Base-by-base conservation (phyloP, 345 rosid species). In the Camelina laxa region DNA sequence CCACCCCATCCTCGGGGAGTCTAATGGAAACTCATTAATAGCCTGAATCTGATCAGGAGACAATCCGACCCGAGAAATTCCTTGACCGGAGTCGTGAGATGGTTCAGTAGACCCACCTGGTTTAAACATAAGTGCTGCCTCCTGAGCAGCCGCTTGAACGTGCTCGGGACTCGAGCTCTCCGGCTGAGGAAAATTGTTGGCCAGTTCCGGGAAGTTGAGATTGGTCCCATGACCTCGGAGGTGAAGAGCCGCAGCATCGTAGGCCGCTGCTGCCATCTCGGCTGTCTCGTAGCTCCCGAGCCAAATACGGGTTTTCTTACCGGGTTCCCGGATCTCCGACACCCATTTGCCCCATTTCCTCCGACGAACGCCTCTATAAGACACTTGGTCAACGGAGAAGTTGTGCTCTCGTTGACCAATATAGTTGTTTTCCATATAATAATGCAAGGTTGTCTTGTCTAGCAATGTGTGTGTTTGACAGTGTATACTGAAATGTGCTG, bases 271-370 rank as follows among this genome's bases (percentile, higher is more conserved):
- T 0, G 98, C 98, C 98, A 93, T 93, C 83, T 93, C 92, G 0
- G 97, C 83, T 0, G 87, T 80, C 74, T 88, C 94, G 19, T 85
- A 88, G 82, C 98, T 93, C 9, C 98, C 98, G 1, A 93, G 82
- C 98, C 98, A 93, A 11, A 93, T 86, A 22, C 98, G 72, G 0
- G 86, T 86, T 66, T 93, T 93, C 58, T 84, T 93, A 7, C 98
- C 92, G 0, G 97, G 94, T 62, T 93, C 92, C 7, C 98, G 84
- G 51, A 93, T 93, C 73, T 93, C 98, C 0, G 98, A 91, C 11
- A 93, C 98, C 98, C 98, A 93, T 70, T 88, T 93, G 21, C 98
- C 98, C 98, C 98, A 93, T 79, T 89, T 91, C 47, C 98, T 75
- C 81, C 82, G 82, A 1, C 98, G 89, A 1, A 93, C 88, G 0